Percentiles rank a stretch among this genome's conserved stretches.
Conservation (phyloP, 2,329 filamentous ascomycete species). For the Aspergillus amoenus region DNA sequence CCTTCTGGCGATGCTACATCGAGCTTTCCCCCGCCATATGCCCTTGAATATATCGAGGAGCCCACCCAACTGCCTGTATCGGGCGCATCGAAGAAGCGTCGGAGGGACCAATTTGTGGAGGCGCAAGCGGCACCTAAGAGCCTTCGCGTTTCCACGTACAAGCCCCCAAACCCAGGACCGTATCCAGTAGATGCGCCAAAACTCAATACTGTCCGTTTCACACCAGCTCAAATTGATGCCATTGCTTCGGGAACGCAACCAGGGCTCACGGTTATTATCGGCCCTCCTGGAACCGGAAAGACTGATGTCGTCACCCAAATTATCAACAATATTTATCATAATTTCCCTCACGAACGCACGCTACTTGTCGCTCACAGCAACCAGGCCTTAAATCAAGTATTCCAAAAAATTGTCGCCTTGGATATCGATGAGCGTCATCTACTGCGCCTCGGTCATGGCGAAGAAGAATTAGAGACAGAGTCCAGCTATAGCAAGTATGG, state of each 20-base stretch:
- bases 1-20: slow-evolving; percentile 68
- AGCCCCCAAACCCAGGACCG: slow-evolving; percentile 81
- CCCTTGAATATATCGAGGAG: slow-evolving; percentile 67
- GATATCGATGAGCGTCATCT: slow-evolving; percentile 96
- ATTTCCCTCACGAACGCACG: slow-evolving; percentile 90
- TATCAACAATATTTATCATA: slow-evolving; percentile 98
- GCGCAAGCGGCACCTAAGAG: slow-evolving; percentile 63
- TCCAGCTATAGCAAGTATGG: slow-evolving; percentile 91
- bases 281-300: slow-evolving; percentile 94
- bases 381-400: slow-evolving; percentile 94
- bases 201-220: slow-evolving; percentile 82
- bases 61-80: slow-evolving; percentile 50
- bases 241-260: slow-evolving; percentile 93
- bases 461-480: slow-evolving; percentile 87
- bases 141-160: slow-evolving; percentile 84
- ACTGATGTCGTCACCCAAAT: slow-evolving; percentile 99
- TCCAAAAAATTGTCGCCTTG: slow-evolving; percentile 94
- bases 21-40: slow-evolving; percentile 83
- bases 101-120: slow-evolving; percentile 72
- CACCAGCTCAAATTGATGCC: slow-evolving; percentile 84
- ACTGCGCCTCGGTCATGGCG: slow-evolving; percentile 86
- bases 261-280: slow-evolving; percentile 88
- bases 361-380: slow-evolving; percentile 95
- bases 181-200: slow-evolving; percentile 84
- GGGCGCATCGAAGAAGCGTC: slow-evolving; percentile 80